These are phyloP conservation scores for Naumovozyma dairenensis DNA, from an alignment of 805 yeast genomes.

Conservation along the genomic window DNA sequence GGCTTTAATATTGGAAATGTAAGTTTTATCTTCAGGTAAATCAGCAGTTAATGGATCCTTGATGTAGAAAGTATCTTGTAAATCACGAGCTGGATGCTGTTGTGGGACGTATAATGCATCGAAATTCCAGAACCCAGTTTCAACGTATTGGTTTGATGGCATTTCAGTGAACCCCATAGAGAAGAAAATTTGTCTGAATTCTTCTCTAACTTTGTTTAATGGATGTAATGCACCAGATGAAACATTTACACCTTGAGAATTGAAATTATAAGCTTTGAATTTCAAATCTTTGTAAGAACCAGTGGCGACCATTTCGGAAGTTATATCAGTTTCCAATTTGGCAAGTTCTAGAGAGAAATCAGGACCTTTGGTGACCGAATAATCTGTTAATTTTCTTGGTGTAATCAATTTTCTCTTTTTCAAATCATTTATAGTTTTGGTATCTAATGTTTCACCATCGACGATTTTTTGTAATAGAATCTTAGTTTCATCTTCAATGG, in stretches of 20 bases:
- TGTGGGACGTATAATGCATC: constrained; percentile 96
- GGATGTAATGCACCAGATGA: constrained; percentile 94
- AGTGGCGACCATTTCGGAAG: constrained; percentile 79
- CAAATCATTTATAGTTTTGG: constrained; percentile 68
- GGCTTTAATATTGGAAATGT: constrained; percentile 64
- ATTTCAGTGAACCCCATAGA: constrained; percentile 97
- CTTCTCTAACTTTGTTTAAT: constrained; percentile 91
- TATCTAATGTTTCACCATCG: constrained; percentile 29
- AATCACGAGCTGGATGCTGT: constrained; percentile 98
- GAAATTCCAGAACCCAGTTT: constrained; percentile 97
- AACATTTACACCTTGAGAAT: constrained; percentile 86
- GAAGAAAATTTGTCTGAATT: constrained; percentile 94
- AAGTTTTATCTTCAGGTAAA: constrained; percentile 70
- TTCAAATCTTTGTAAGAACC: constrained; percentile 76
- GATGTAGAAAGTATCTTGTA: constrained; percentile 96
- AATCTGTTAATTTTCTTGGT: constrained; percentile 65
- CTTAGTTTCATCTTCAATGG: constrained; percentile 53
- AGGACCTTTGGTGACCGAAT: constrained; percentile 65
- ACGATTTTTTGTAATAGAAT: constrained; percentile 47
- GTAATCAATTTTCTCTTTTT: constrained; percentile 85
- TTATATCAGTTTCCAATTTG: constrained; percentile 83
- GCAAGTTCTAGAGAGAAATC: constrained; percentile 76
- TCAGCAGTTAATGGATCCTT: constrained; percentile 83
- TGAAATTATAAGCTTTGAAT: constrained; percentile 93
- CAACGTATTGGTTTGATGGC: constrained; percentile 98